A percentile compares a stretch with the other conserved stretches of the same genome.
Evolutionary conservation across 2,329 filamentous ascomycete genomes (phyloP).

Genomic region (Xylaria sp.): DNA sequence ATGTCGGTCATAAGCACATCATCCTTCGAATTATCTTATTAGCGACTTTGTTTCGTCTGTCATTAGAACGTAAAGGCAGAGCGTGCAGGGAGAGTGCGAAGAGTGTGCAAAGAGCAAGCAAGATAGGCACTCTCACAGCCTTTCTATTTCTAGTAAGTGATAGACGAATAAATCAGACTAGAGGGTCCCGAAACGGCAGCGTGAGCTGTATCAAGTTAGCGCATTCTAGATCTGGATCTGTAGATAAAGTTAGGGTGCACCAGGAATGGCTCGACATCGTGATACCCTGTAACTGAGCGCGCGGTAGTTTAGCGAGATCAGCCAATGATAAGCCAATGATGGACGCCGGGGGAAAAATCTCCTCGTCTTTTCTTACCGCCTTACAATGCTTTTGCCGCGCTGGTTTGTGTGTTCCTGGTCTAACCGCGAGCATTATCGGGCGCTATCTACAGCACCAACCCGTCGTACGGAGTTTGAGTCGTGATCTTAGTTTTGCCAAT

Average conservation of each 20-base stretch:
- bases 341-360: background rate
- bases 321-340: slow-evolving; percentile 18
- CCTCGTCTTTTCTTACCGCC: slow-evolving; percentile 11
- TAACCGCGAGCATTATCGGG: background rate
- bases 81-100: too few species aligned
- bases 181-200: background rate
- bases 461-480: slow-evolving; percentile 9
- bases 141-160: slow-evolving; percentile 18
- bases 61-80: background rate
- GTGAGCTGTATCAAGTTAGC: slow-evolving; percentile 14
- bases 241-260: background rate
- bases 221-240: slow-evolving; percentile 6
- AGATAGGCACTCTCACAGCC: background rate
- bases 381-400: slow-evolving; percentile 17
- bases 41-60: background rate
- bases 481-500: slow-evolving; percentile 5
- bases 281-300: slow-evolving; percentile 4
- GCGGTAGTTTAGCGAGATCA: slow-evolving; percentile 23
- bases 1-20: background rate
- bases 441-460: slow-evolving; percentile 11
- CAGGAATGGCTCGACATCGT: background rate
- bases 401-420: background rate
- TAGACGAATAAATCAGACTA: background rate
- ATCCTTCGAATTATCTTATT: background rate
- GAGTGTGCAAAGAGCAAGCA: background rate